Conservation (phyloP, 257 asterid genomes). For the Fraxinus americana region DNA sequence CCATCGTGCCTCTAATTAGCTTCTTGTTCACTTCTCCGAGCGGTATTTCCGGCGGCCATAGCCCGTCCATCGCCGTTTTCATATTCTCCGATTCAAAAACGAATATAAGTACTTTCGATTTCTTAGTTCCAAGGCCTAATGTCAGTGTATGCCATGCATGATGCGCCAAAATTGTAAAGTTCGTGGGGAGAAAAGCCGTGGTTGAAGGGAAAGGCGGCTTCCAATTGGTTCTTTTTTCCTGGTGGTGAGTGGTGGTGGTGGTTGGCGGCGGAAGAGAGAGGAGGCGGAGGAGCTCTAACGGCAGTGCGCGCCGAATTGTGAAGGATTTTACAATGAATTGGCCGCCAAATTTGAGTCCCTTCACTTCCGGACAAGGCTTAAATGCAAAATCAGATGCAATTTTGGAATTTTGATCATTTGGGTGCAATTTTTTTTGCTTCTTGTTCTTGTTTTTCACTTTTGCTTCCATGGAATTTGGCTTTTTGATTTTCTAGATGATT, state of each 20-base stretch:
- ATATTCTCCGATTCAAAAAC: conserved; percentile 79
- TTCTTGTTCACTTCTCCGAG: conserved; percentile 90
- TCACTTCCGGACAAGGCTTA: conserved; percentile 68
- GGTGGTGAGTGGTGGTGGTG: conserved; percentile 1
- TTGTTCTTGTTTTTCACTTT: conserved; percentile 47
- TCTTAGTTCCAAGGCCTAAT: conserved; percentile 85
- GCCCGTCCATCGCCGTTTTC: conserved; percentile 56
- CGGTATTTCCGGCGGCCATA: conserved; percentile 91
- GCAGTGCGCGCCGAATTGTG: conserved; percentile 83
- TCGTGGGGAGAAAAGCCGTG: conserved; percentile 80
- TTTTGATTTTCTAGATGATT: conserved; percentile 10
- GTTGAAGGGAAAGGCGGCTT: conserved; percentile 60
- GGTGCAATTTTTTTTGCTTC: conserved; percentile 81
- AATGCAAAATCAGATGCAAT: conserved; percentile 64
- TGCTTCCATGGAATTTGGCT: conserved; percentile 49
- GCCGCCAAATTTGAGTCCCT: conserved; percentile 94
- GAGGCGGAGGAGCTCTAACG: conserved; percentile 73
- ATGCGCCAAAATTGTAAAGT: conserved; percentile 96
- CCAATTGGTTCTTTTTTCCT: neutral
- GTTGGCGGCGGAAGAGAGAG: conserved; percentile 60
- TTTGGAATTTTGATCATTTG: conserved; percentile 68
- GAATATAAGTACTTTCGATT: conserved; percentile 77
- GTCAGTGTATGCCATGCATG: conserved; percentile 99
- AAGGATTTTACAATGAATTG: conserved; percentile 91
- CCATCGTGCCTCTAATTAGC: conserved; percentile 63